Evolutionary conservation across 1,284 basidiomycete species (phyloP), one percentile per base, ranked within the genome.

Genomic region (Moesziomyces aphidis): DNA sequence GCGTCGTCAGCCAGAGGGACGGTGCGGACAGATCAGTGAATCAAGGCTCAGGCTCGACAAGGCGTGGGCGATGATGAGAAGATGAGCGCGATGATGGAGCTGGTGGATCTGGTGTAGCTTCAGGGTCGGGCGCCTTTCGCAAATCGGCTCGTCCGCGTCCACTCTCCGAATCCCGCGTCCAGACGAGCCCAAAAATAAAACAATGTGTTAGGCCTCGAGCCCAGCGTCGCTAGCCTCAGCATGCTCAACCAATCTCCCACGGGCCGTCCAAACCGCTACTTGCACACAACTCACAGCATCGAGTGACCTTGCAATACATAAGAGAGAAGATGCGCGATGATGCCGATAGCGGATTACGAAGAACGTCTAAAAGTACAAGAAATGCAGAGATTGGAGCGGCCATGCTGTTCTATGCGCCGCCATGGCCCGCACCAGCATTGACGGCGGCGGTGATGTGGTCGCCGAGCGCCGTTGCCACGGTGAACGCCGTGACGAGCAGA

Each of bases 401-500:
- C 21, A 21, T 42, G 22, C 4, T 42, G 9, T 10, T 34, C 57
- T 42, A 76, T 11, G 54, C 34, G n/a, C 68, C 76, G 2, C 76
- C 76, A 42, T 77, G 76, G n/a, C 72, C 76, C 24, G 68, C 64
- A 3, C 76, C 73, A 17, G 76, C 69, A 34, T 66, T 69, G 39
- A 72, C 69, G 11, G 62, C 66, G 5, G 69, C 66, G 15, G 67
- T 73, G n/a, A 80, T 58, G 21, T 62, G 71, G 43, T 81, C 80
- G 1, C 86, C 86, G 54, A 83, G 56, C 9, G 60, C 60, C 5
- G 83, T 85, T 19, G 87, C 87, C 13, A 86, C 59, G 50, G 86
- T 83, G 73, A 86, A 89, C n/a, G 86, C 85, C 44, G 85, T 50
- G 4, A 86, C 84, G 39, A 98, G 89, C 21, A 97, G 86, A 10